These are phyloP conservation scores for Dichotomopilus funicola DNA, from an alignment of 2,329 filamentous ascomycete genomes.

Conservation along the genomic window DNA sequence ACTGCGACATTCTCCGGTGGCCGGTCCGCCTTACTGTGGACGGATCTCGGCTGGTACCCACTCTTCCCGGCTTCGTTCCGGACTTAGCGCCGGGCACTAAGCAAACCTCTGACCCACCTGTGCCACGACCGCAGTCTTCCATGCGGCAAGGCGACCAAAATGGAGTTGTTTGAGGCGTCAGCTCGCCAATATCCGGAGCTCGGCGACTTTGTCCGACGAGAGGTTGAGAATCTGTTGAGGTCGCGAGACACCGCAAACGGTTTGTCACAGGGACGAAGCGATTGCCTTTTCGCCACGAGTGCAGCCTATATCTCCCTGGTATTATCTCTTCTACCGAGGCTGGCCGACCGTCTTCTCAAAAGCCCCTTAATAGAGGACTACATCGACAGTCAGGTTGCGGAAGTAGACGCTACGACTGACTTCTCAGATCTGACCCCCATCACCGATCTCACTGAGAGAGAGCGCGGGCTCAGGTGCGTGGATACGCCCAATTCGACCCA, in stretches of 20 bases:
- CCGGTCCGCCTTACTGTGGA: neutral
- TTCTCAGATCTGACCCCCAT: neutral
- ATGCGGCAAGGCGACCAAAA: too few species aligned
- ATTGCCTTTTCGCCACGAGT: neutral
- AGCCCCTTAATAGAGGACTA: neutral
- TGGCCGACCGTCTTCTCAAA: neutral
- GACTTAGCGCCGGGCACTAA: neutral
- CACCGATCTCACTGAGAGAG: neutral
- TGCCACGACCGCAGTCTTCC: neutral
- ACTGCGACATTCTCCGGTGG: too few species aligned
- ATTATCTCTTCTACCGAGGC: neutral
- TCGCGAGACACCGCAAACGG: neutral
- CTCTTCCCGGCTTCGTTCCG: neutral
- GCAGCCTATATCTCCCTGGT: neutral
- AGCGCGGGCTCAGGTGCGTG: neutral
- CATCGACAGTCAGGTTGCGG: neutral
- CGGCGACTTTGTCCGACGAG: neutral
- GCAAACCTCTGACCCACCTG: neutral
- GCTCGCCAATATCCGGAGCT: neutral
- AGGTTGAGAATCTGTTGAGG: neutral
- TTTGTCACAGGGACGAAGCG: neutral
- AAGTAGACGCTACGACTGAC: neutral
- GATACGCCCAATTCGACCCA: neutral
- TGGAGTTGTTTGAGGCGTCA: neutral
- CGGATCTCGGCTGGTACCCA: neutral